Evolutionary conservation across 2,329 filamentous ascomycete genomes (phyloP), one percentile per base, ranked within the genome.

Genomic region (Trichoderma guizhouense): DNA sequence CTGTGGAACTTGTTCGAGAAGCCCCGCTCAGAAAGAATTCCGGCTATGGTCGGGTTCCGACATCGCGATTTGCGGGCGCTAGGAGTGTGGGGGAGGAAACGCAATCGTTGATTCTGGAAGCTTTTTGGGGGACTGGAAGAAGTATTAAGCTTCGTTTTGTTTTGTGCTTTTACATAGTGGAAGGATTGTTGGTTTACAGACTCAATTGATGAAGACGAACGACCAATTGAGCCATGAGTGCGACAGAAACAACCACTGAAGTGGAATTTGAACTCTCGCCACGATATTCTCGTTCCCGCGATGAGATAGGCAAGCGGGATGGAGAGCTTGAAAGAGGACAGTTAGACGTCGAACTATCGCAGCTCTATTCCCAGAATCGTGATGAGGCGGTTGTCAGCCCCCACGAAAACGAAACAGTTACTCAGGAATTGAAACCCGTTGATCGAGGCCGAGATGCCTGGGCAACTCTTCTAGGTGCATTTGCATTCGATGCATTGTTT

Each of bases 401-500:
- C 2, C 7, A 39, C 7, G 24, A 8, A 11, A 14, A 15, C 11
- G 70, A 61, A 7, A 15, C 53, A 4, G 26, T 57, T 8, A 21
- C 68, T 8, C 67, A 71, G 32, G 61, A 73, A 28, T 11, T 74
- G 15, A 72, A 71, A 47, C 79, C 32, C 74, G 69, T 76, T 64
- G 76, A 80, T 72, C 43, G 75, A 61, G 74, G 75, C 61, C 24
- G 74, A 3, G 75, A 74, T 57, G 76, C 76, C 24, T 77, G 76
- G 76, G 62, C 34, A 4, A 69, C 77, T 5, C 74, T 77, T n/a
- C 65, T 71, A 21, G 75, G 72, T 2, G 75, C 73, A 9, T 76
- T 77, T 24, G 70, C 76, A 30, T 75, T 77, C 57, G 76, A 77
- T 47, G 75, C 74, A 2, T 43, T 76, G 7, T 74, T 77, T 57